Conservation (phyloP, 805 yeast species). For the Maudiozyma turicensis region DNA sequence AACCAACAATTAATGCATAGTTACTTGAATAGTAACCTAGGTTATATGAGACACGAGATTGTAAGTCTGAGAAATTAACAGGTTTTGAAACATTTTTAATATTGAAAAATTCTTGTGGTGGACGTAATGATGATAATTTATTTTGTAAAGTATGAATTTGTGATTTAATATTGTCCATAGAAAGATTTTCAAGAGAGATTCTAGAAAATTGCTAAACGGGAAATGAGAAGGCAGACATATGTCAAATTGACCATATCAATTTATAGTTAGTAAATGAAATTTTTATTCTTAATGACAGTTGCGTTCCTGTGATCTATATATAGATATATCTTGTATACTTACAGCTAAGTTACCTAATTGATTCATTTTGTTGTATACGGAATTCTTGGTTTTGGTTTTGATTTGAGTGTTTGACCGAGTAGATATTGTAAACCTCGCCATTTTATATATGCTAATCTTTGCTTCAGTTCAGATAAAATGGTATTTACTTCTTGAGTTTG, state of each 20-base stretch:
- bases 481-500: too few relatives aligned
- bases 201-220: slow-evolving; percentile 21
- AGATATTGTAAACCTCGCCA: neutral
- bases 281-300: too few relatives aligned
- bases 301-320: too few relatives aligned
- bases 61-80: slow-evolving; percentile 77
- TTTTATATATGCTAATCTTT: too few relatives aligned
- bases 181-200: slow-evolving; percentile 21
- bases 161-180: slow-evolving; percentile 29
- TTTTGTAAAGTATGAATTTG: slow-evolving; percentile 48
- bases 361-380: slow-evolving; percentile 1
- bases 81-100: slow-evolving; percentile 86
- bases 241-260: neutral
- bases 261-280: neutral
- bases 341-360: slow-evolving; percentile 9
- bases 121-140: slow-evolving; percentile 62
- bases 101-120: slow-evolving; percentile 92
- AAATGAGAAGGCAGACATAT: neutral
- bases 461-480: too few relatives aligned
- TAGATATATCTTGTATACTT: neutral
- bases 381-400: neutral
- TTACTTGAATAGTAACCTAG: slow-evolving; percentile 81
- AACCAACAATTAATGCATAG: slow-evolving; percentile 62
- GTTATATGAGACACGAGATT: slow-evolving; percentile 80
- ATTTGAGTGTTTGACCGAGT: neutral